Evolutionary conservation across 805 yeast genomes (phyloP).

Genomic region (Danielia oregonensis): DNA sequence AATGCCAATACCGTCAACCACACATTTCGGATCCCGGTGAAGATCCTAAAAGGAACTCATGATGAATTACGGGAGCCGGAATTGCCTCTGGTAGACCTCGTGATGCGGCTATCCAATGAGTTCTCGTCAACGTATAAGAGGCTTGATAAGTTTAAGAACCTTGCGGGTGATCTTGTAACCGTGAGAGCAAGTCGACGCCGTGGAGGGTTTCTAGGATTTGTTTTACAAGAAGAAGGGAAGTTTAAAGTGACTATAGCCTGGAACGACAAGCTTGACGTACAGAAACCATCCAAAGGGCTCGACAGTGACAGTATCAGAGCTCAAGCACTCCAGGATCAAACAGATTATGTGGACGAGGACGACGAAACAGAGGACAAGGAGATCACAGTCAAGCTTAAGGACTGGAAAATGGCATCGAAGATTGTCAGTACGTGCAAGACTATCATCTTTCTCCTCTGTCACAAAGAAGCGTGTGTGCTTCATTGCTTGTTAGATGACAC

Average conservation of each 20-base stretch:
- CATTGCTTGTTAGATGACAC: slow-evolving; percentile 66
- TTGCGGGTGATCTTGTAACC: slow-evolving; percentile 39
- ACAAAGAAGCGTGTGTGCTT: slow-evolving; percentile 56
- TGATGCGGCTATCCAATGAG: slow-evolving; percentile 49
- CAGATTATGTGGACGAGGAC: slow-evolving; percentile 10
- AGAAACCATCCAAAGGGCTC: slow-evolving; percentile 23
- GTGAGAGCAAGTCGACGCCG: slow-evolving; percentile 44
- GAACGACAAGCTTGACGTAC: slow-evolving; percentile 52
- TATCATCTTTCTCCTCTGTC: slow-evolving; percentile 55
- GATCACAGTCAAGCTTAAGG: slow-evolving; percentile 52
- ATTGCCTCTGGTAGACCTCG: slow-evolving; percentile 49
- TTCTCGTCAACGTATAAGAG: slow-evolving; percentile 54
- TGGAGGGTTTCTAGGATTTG: slow-evolving; percentile 49
- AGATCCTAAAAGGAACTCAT: slow-evolving; percentile 52
- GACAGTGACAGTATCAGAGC: slow-evolving; percentile 21
- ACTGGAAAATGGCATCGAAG: slow-evolving; percentile 66
- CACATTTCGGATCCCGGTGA: slow-evolving; percentile 68
- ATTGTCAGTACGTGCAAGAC: slow-evolving; percentile 60
- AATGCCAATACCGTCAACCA: slow-evolving; percentile 51
- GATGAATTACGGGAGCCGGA: slow-evolving; percentile 61
- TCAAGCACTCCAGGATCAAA: slow-evolving; percentile 11
- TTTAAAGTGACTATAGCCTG: slow-evolving; percentile 54
- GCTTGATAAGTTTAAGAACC: slow-evolving; percentile 58
- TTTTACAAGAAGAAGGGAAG: slow-evolving; percentile 51
- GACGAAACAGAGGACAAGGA: slow-evolving; percentile 32